Evolutionary conservation across 2,329 filamentous ascomycete species (phyloP).

Genomic region (Botryosphaeria dothidea): DNA sequence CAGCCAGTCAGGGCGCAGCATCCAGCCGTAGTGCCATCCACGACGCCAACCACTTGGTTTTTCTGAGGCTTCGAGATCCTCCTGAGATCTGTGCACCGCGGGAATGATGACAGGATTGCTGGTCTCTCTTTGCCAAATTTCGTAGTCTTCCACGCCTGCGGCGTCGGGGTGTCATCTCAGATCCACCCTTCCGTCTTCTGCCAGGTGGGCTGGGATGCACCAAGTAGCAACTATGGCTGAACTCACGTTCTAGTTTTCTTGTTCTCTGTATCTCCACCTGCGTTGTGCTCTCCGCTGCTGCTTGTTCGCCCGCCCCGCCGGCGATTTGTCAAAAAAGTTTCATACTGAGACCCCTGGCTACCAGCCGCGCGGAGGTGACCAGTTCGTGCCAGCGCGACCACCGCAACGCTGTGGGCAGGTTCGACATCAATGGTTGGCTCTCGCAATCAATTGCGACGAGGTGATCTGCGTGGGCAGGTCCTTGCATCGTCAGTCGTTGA

Average conservation of each 20-base stretch:
- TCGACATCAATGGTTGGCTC: constrained; percentile 2
- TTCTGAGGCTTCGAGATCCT: background rate
- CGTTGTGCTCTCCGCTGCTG: background rate
- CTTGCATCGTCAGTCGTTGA: constrained; percentile 14
- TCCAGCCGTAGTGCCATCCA: background rate
- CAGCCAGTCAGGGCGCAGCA: background rate
- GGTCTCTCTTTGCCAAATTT: constrained; percentile 6
- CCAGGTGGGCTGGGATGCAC: background rate
- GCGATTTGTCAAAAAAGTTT: constrained; percentile 8
- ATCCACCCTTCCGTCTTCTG: constrained; percentile 1
- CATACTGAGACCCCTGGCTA: background rate
- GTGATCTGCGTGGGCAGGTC: constrained; percentile 11
- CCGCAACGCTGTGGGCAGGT: background rate
- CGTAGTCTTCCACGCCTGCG: background rate
- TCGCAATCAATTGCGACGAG: background rate
- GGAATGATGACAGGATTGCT: constrained; percentile 6
- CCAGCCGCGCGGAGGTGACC: background rate
- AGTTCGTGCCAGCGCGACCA: background rate
- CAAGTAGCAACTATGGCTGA: background rate
- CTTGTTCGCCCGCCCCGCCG: background rate
- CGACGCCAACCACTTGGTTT: constrained; percentile 7
- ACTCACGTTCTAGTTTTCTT: background rate
- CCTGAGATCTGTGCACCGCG: constrained; percentile 2
- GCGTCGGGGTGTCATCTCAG: background rate
- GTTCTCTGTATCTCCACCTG: background rate